These are phyloP conservation scores for Begonia peltatifolia DNA, from an alignment of 306 rosid genomes.

Conservation along the genomic window DNA sequence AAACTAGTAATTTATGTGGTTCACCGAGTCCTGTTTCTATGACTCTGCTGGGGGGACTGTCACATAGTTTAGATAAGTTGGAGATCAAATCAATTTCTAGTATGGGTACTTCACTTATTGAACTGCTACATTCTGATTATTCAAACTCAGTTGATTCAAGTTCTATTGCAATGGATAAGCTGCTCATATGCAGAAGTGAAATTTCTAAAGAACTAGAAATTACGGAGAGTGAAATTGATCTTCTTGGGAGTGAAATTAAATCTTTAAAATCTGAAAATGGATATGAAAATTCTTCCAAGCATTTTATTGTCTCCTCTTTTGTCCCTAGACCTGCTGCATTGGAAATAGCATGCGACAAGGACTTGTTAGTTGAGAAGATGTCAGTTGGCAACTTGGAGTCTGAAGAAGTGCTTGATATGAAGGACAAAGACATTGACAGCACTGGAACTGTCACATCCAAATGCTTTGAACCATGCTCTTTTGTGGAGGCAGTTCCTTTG, in stretches of 20 bases:
- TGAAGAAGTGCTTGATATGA: conserved; percentile 21
- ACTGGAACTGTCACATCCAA: conserved; percentile 90
- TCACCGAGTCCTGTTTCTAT: conserved; percentile 39
- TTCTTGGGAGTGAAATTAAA: conserved; percentile 54
- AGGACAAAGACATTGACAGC: conserved; percentile 74
- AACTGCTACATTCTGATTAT: conserved; percentile 58
- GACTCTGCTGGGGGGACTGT: conserved; percentile 28
- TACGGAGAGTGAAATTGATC: conserved; percentile 86
- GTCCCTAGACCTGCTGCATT: conserved; percentile 34
- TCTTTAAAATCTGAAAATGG: no score
- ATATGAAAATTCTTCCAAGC: conserved; percentile 15
- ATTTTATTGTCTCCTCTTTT: conserved; percentile 17
- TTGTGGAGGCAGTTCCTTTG: conserved; percentile 27
- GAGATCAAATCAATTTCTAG: conserved; percentile 36
- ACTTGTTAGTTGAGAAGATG: conserved; percentile 25
- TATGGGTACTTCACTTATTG: conserved; percentile 44
- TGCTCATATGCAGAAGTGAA: conserved; percentile 72
- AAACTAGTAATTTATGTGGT: conserved; percentile 32
- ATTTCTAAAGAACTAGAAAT: conserved; percentile 74
- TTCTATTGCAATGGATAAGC: conserved; percentile 44
- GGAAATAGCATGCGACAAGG: conserved; percentile 31
- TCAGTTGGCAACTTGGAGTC: conserved; percentile 24
- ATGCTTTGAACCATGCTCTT: conserved; percentile 48
- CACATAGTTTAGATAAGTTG: conserved; percentile 58
- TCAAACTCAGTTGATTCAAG: conserved; percentile 36